Evolutionary conservation across 805 yeast genomes (phyloP).

Genomic region (Starmerella ratchasimensis): DNA sequence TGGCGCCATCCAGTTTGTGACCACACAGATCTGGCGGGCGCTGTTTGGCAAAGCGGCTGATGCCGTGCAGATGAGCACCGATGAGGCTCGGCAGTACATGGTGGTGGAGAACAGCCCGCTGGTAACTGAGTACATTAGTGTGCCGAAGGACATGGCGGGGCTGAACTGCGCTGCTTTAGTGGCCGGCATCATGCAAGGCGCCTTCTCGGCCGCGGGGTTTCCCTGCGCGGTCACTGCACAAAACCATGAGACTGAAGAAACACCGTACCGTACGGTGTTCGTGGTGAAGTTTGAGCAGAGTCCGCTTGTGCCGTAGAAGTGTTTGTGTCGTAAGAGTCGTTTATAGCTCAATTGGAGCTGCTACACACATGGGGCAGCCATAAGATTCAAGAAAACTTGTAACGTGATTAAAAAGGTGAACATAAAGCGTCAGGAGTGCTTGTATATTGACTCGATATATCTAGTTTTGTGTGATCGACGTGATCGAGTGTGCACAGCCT

Average conservation of each 20-base stretch:
- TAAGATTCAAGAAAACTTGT: too few species aligned
- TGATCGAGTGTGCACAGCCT: too few species aligned
- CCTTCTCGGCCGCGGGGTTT: constrained; percentile 58
- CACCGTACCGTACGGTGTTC: constrained; percentile 59
- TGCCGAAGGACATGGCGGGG: constrained; percentile 66
- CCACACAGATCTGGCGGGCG: constrained; percentile 57
- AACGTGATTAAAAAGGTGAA: too few species aligned
- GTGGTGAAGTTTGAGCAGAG: constrained; percentile 48
- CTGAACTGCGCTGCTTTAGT: constrained; percentile 70
- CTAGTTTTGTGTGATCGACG: too few species aligned
- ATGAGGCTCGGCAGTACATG: constrained; percentile 58
- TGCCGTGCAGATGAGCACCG: constrained; percentile 59
- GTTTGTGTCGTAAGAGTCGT: too few species aligned
- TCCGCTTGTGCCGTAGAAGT: too few species aligned
- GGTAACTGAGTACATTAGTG: constrained; percentile 55
- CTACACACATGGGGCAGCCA: too few species aligned
- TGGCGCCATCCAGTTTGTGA: constrained; percentile 58
- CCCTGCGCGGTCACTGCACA: constrained; percentile 75
- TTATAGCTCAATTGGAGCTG: too few species aligned
- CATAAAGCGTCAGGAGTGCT: too few species aligned
- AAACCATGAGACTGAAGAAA: constrained; percentile 45
- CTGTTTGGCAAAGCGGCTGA: constrained; percentile 65
- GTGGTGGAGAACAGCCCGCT: constrained; percentile 64
- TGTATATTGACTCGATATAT: too few species aligned
- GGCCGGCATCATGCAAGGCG: constrained; percentile 77